Percentiles rank a stretch among this genome's conserved stretches.
Evolutionary conservation across 2,329 filamentous ascomycete genomes (phyloP).

Genomic region (Furcasterigmium furcatum): DNA sequence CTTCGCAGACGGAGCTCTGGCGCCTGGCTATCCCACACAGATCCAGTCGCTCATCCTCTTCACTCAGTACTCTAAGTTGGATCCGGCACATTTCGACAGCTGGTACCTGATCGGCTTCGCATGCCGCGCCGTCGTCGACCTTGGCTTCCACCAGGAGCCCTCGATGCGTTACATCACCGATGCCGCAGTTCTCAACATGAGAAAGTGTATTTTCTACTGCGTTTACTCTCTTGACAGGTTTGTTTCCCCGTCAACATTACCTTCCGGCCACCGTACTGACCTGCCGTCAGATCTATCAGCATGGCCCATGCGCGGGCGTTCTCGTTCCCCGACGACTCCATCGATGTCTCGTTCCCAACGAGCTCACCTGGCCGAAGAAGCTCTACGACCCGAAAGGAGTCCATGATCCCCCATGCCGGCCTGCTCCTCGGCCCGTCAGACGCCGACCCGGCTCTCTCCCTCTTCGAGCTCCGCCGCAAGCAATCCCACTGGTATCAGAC

Average conservation of each 20-base stretch:
- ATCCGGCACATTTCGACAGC: constrained; percentile 87
- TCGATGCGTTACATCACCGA: constrained; percentile 66
- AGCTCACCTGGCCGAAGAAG: constrained; percentile 31
- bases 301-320: constrained; percentile 85
- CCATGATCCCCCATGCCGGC: constrained; percentile 30
- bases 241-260: too few relatives aligned
- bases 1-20: constrained; percentile 77
- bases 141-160: constrained; percentile 91
- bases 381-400: constrained; percentile 15
- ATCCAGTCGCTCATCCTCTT: constrained; percentile 86
- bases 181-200: constrained; percentile 68
- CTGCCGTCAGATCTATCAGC: constrained; percentile 66
- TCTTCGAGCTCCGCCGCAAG: constrained; percentile 80
- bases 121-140: constrained; percentile 79
- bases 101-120: constrained; percentile 94
- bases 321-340: constrained; percentile 88
- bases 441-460: constrained; percentile 68
- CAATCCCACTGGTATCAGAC: constrained; percentile 90
- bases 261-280: neutral
- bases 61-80: constrained; percentile 84
- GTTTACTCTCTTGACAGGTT: constrained; percentile 89
- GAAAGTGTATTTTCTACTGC: constrained; percentile 84
- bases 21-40: constrained; percentile 78
- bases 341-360: constrained; percentile 75
- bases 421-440: constrained; percentile 42